Evolutionary conservation across 2,329 filamentous ascomycete genomes (phyloP), one percentile per base, ranked within the genome.

Genomic region (Arthrinium phaeospermum): DNA sequence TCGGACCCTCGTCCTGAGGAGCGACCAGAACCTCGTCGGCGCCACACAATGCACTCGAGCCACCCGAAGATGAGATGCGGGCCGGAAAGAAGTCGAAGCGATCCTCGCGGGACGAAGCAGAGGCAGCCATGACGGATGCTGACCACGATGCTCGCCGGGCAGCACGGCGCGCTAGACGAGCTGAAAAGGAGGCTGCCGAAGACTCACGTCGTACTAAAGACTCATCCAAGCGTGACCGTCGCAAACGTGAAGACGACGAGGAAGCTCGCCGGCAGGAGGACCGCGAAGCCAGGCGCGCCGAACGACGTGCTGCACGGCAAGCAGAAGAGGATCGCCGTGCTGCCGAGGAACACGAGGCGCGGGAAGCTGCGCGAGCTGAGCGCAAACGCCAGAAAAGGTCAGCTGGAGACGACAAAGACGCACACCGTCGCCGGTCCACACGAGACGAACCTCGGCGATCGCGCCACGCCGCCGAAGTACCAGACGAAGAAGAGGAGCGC

Each of bases 71-170:
- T 24, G 88, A 89, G 71, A 82, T 75, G 61, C 81, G 83, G 75
- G 76, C 81, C 72, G 76, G 85, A 75, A 79, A 79, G 74, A 79
- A 81, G 75, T 73, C 78, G 57, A 77, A 75, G 79, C 85, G 75
- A 34, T 73, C 78, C 13, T 71, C 73, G 14, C 81, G 85, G 5
- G 90, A 88, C 51, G 57, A 64, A 22, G 53, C 68, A 61, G 89
- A 90, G 51, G 86, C 80, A 19, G 87, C 87, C 41, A 82, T 80
- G 72, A 83, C 87, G 3, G 89, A 91, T 22, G 84, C 86, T 44
- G 90, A 91, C 16, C 84, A 86, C 37, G 92, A 93, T 79, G 89
- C 88, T 30, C 88, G 90, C 68, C 87, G 87, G 64, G 90, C 89
- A 44, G 90, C 90, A 72, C 89, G 91, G n/a, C 88, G 87, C 71